Conservation (phyloP, 1,284 basidiomycete species). For the Cryptococcus sp. region DNA sequence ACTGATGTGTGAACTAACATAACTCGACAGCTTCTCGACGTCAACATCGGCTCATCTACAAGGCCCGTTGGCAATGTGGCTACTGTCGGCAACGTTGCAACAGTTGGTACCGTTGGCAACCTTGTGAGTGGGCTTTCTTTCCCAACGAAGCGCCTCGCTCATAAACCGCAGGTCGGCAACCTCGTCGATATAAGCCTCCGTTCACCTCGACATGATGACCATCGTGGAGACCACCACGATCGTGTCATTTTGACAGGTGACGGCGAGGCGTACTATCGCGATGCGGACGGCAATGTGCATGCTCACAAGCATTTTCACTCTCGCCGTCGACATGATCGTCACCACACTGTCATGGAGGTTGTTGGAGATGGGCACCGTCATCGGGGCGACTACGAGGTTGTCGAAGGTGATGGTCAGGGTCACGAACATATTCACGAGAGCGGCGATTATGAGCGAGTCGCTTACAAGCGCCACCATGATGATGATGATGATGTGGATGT, state of each 20-base stretch:
- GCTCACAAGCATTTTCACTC: conserved; percentile 1
- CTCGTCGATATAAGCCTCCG: conserved; percentile 12
- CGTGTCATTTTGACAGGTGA: conserved; percentile 8
- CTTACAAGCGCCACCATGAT: background rate
- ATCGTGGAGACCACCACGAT: background rate
- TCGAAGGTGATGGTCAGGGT: background rate
- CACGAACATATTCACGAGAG: conserved; percentile 7
- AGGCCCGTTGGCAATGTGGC: background rate
- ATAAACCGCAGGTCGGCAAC: background rate
- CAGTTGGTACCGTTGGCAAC: background rate
- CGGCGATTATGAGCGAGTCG: conserved; percentile 1
- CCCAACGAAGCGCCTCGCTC: too few species aligned
- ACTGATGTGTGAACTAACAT: background rate
- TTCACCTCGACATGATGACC: conserved; percentile 13
- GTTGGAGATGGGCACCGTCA: conserved; percentile 11
- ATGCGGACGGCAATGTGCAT: conserved; percentile 8
- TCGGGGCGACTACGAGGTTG: conserved; percentile 1
- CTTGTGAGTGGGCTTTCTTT: background rate
- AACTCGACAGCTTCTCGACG: conserved; percentile 12
- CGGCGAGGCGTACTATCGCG: conserved; percentile 9
- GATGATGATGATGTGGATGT: background rate
- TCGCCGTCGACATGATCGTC: conserved; percentile 2
- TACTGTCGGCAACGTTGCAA: background rate
- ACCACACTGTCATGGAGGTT: conserved; percentile 13
- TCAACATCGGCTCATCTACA: conserved; percentile 11